Conservation (phyloP, 371 early-diverging fungal species). For the Zychaea mexicana region DNA sequence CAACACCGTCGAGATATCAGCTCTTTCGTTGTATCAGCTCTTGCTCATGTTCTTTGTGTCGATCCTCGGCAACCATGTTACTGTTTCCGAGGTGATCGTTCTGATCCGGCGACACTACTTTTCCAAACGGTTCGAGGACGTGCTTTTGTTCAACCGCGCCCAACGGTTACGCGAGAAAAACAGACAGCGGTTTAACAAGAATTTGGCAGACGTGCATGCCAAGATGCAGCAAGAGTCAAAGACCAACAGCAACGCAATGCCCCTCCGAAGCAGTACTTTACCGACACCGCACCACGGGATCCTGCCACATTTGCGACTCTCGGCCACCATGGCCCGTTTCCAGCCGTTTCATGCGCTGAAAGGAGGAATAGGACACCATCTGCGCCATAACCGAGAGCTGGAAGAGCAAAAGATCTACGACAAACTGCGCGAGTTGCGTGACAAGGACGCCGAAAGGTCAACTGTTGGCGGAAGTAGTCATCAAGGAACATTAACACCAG, state of each 20-base stretch:
- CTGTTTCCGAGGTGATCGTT: slow-evolving; percentile 33
- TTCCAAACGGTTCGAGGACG: slow-evolving; percentile 36
- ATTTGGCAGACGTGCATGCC: neutral
- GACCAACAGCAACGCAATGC: neutral
- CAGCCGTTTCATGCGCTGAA: neutral
- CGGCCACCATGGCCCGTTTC: neutral
- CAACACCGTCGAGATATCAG: slow-evolving; percentile 38
- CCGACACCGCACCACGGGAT: neutral
- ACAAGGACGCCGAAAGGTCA: neutral
- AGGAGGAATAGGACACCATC: neutral
- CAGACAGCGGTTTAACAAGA: slow-evolving; percentile 10
- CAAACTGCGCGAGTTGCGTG: neutral
- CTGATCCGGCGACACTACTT: slow-evolving; percentile 41
- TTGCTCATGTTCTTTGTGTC: slow-evolving; percentile 24
- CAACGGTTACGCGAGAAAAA: slow-evolving; percentile 27
- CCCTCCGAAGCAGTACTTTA: neutral
- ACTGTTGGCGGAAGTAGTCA: neutral
- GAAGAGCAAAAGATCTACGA: neutral
- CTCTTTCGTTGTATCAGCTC: slow-evolving; percentile 34
- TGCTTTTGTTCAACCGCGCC: slow-evolving; percentile 28
- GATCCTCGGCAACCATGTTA: slow-evolving; percentile 34
- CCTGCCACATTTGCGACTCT: neutral
- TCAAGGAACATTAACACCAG: neutral
- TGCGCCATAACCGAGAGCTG: neutral
- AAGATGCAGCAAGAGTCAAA: neutral